phyloP scores from a whole-genome alignment of 2,329 filamentous ascomycete genomes.

The Diaporthe amygdali region DNA sequence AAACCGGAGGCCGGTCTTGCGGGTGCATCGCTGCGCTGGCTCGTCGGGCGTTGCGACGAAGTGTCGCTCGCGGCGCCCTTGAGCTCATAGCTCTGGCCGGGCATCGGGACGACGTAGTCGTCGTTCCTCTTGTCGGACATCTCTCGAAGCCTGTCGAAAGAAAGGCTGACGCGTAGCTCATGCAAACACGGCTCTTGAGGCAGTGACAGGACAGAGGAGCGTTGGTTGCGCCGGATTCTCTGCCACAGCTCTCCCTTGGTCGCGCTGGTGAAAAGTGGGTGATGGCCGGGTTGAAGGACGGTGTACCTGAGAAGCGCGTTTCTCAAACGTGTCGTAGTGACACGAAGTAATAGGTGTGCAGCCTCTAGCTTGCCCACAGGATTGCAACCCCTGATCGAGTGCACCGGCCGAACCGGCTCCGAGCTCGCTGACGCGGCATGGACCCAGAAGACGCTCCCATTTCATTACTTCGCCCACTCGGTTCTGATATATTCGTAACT shows the following conservation, averaged over 20 bases:
- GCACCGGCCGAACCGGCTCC: neutral
- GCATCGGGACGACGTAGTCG: slow-evolving; percentile 75
- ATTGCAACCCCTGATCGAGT: neutral
- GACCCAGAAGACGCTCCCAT: neutral
- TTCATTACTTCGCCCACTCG: neutral
- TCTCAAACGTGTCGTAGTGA: neutral
- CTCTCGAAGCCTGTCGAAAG: slow-evolving; percentile 9
- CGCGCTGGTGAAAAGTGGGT: neutral
- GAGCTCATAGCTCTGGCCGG: slow-evolving; percentile 48
- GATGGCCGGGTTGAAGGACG: neutral
- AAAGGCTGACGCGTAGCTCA: neutral
- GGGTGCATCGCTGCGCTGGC: slow-evolving; percentile 35
- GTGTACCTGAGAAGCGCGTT: neutral
- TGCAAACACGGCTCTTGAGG: neutral
- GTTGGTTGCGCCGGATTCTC: neutral
- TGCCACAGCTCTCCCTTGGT: neutral
- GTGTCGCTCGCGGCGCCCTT: slow-evolving; percentile 50
- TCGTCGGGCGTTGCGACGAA: slow-evolving; percentile 40
- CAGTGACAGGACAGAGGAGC: no score
- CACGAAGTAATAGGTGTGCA: neutral
- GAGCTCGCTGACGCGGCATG: neutral
- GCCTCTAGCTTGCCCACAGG: neutral
- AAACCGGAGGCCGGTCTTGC: slow-evolving; percentile 51
- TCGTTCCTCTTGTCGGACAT: slow-evolving; percentile 93
- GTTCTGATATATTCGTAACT: neutral